Base-by-base conservation (phyloP, 768 basidiomycete genomes). In the Multifurca ochricompacta region DNA sequence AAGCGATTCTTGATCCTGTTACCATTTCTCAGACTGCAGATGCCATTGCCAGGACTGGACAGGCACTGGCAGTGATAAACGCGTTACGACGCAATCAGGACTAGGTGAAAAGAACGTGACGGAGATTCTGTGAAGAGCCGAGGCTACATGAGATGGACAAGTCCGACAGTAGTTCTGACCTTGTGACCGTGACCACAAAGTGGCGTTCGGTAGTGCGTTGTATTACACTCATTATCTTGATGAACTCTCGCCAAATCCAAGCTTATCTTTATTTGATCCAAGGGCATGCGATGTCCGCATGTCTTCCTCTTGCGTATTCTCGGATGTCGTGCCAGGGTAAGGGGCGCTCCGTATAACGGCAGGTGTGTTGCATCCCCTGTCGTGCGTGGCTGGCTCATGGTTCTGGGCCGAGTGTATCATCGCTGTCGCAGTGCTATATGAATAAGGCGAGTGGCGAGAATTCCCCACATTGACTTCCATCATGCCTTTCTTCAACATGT, bases 401-500 rank as follows among this genome's bases (percentile, higher is more conserved):
- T 36, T n/a, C 45, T 57, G 34, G 50, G 34, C 55, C 44, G 27
- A 51, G 37, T 31, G 31, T 51, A 36, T 28, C 44, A 31, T 51
- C 43, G 50, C 34, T 27, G 44, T 47, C 25, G 44, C 6, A 27
- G 23, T 56, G 16, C 25, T 57, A 57, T 57, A 57, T 57, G 56
- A 57, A 51, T 23, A 30, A 7, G 28, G 37, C 19, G 39, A 34
- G 21, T 57, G 46, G 45, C 40, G 56, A 52, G 42, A 45, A 6
- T 28, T 39, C 42, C 46, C 34, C 21, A 47, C 58, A 48, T 42
- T 34, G 36, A 51, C 54, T 41, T 32, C 27, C 45, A 59, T 19
- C 54, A 59, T 59, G 58, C 58, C 58, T 41, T 50, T 59, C 54
- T 19, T 59, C 54, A 45, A 57, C 14, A 49, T 59, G 43, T 59